Evolutionary conservation across 495 filamentous ascomycete species (phyloP), one percentile per base, ranked within the genome.

Genomic region (Pseudevernia furfuracea): DNA sequence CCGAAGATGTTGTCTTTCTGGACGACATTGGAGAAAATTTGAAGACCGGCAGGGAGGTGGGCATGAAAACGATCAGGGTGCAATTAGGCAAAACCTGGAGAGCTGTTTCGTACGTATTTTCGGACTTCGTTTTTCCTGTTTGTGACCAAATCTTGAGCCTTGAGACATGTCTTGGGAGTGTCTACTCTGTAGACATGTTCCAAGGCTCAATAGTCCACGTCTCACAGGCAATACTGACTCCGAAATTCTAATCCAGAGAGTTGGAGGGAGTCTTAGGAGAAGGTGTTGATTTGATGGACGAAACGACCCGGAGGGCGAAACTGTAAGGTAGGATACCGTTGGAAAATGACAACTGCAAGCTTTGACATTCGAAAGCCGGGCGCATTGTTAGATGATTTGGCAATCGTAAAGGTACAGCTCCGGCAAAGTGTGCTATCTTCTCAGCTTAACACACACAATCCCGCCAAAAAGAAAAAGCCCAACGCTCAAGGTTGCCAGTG

Each of bases 21-120:
- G 94, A 98, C 79, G 94, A 98, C 75, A 97, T 98, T 71, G 94
- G 94, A 0, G 85, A 89, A 78, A 98, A 98, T 73, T 74, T 97
- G 68, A 93, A 91, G 77, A 84, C 81, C 15, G 94, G 87, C 15
- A 91, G 81, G 77, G 79, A 76, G 60, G 73, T 84, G 15, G 94
- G 94, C 34, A 87, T 97, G 73, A 75, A 80, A 63, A 96, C 92
- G 3, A 80, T 98, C 66, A 95, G 88, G 72, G 94, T 97, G 4
- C 77, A 81, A 11, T 76, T 97, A 38, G 92, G 92, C 37, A 85
- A 78, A 73, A 86, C 87, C 9, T 85, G 83, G 76, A 85, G 91
- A 74, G 93, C 92, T 15, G 87, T 90, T n/a, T n/a, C n/a, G n/a
- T n/a, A n/a, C n/a, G n/a, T n/a, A n/a, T n/a, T n/a, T n/a, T n/a